Evolutionary conservation across 2,329 filamentous ascomycete genomes (phyloP).

Genomic region (Coniochaeta hoffmannii): DNA sequence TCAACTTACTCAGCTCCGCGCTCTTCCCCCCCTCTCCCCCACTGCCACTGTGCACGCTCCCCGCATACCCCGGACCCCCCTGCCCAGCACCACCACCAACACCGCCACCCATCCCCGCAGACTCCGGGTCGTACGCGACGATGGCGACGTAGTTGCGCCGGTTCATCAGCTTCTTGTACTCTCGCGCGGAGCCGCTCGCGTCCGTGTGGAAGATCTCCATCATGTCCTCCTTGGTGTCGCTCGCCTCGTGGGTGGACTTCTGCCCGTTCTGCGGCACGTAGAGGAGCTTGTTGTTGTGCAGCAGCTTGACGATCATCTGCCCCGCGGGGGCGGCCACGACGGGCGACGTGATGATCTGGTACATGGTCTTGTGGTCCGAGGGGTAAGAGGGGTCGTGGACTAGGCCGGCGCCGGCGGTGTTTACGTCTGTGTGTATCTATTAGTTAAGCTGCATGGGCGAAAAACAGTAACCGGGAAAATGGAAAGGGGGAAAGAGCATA

Average conservation of each 20-base stretch:
- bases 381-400: slow-evolving; percentile 91
- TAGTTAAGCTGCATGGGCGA: slow-evolving; percentile 14
- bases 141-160: slow-evolving; percentile 87
- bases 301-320: slow-evolving; percentile 80
- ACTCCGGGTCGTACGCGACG: slow-evolving; percentile 90
- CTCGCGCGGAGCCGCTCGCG: slow-evolving; percentile 72
- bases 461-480: background rate
- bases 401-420: slow-evolving; percentile 83
- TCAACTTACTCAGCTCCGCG: slow-evolving; percentile 58
- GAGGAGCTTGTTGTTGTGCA: slow-evolving; percentile 90
- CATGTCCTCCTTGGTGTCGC: slow-evolving; percentile 99
- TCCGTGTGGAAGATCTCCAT: slow-evolving; percentile 99
- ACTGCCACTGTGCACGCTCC: slow-evolving; percentile 22
- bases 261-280: slow-evolving; percentile 88
- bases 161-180: slow-evolving; percentile 89
- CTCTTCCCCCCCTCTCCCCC: slow-evolving; percentile 17
- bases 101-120: slow-evolving; percentile 39
- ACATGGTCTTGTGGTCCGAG: slow-evolving; percentile 97
- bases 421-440: slow-evolving; percentile 53
- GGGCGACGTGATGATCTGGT: slow-evolving; percentile 88
- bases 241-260: slow-evolving; percentile 62
- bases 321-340: slow-evolving; percentile 85
- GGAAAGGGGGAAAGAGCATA: slow-evolving; percentile 26
- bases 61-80: slow-evolving; percentile 15
- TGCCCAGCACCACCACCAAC: slow-evolving; percentile 13